Conservation (phyloP, 1,139 yeast genomes). For the Maudiozyma humilis region DNA sequence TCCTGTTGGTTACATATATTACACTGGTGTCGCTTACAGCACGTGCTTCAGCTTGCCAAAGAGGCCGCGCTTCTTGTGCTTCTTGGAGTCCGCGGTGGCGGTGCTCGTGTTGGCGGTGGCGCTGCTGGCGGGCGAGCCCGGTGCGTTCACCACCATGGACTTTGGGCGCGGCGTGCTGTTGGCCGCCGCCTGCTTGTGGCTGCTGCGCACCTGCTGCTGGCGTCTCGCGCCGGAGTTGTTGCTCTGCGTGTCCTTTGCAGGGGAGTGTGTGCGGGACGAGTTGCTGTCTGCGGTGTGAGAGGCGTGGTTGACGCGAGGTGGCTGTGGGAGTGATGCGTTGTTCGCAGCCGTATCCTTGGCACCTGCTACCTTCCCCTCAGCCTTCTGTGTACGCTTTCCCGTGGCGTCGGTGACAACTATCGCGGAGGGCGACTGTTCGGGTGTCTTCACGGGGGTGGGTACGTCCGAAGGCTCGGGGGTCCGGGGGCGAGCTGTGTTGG, state of each 20-base stretch:
- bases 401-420: too few relatives aligned
- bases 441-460: too few relatives aligned
- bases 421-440: too few relatives aligned
- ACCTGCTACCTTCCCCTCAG: too few relatives aligned
- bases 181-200: background rate
- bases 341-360: background rate
- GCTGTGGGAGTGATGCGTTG: background rate
- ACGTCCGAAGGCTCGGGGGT: too few relatives aligned
- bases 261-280: background rate
- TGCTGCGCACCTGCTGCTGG: background rate
- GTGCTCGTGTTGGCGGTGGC: too few relatives aligned
- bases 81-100: background rate
- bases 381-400: too few relatives aligned
- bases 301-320: background rate
- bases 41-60: conserved; percentile 7
- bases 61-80: conserved; percentile 8
- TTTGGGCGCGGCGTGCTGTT: background rate
- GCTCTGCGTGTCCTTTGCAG: conserved; percentile 5
- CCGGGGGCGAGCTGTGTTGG: too few relatives aligned
- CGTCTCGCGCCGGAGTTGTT: conserved; percentile 1
- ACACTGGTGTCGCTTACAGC: background rate
- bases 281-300: background rate
- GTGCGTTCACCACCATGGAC: background rate
- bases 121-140: too few relatives aligned
- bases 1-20: background rate